Evolutionary conservation across 306 rosid genomes (phyloP), one percentile per base, ranked within the genome.

Genomic region (Lathyrus oleraceus): DNA sequence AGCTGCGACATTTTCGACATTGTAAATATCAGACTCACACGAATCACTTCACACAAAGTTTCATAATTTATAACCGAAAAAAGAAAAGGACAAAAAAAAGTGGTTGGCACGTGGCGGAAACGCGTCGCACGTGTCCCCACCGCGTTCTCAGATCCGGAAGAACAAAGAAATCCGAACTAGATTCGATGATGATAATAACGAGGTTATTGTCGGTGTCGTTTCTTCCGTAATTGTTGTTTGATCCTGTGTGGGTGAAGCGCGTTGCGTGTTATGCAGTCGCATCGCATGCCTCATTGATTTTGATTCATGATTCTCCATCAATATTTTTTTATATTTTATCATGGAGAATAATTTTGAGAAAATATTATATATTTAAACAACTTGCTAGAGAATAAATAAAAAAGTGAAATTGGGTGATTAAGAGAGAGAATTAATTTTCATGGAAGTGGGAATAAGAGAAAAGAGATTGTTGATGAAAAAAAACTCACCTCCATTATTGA

Each of bases 1-100:
- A 90, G 66, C 80, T 80, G 54, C 45, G 89, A 61, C 96, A 93
- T 93, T 56, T 67, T 76, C 27, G 53, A 16, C 51, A 11, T 58
- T 19, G 58, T 57, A 16, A 20, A 23, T 47, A 68, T 36, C 17
- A 67, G 12, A 68, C 62, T 19, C 51, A 58, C 70, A 6, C 56
- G 23, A 51, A 68, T 36, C 61, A 75, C n/a, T 28, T 78, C 3
- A 12, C 5, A 6, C 73, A 12, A 20, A 43, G 0, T 15, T 19
- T 11, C 48, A 36, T 5, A 9, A 66, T 48, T 67, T 61, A 61
- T 66, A 53, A 0, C 12, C 14, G 12, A 44, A 53, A 14, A 14
- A 8, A 19, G 21, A 13, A 23, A 51, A 12, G 9, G 5, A 5
- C 20, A 32, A 54, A 54, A 54, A 54, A 57, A 57, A 36, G 38